Conservation (phyloP, 2,329 filamentous ascomycete species). For the Aspergillus sp. region DNA sequence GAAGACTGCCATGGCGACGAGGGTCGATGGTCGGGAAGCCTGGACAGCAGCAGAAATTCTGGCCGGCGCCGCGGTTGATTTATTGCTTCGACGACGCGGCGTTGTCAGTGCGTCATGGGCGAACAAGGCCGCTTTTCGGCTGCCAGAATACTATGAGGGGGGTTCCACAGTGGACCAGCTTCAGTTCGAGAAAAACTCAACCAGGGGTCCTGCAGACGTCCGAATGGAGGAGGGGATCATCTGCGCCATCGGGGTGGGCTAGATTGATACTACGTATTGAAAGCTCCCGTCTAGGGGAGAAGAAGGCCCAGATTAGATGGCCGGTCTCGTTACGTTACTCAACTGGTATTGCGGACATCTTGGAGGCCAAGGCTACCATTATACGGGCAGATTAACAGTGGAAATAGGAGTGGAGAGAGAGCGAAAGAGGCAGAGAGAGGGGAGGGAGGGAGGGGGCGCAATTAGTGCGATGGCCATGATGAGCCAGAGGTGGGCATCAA, state of each 20-base stretch:
- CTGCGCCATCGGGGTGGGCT: neutral
- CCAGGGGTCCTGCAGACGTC: neutral
- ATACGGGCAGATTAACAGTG: too few species aligned
- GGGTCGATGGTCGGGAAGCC: conserved; percentile 2
- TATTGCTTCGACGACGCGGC: neutral
- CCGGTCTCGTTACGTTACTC: too few species aligned
- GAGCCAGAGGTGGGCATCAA: too few species aligned
- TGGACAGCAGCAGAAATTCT: neutral
- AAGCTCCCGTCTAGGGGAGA: too few species aligned
- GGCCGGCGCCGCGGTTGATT: neutral
- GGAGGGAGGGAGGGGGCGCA: too few species aligned
- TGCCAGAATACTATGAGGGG: neutral
- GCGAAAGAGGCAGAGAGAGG: too few species aligned
- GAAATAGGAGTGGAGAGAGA: too few species aligned
- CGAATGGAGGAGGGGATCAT: neutral
- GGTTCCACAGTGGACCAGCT: neutral
- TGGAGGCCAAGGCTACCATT: too few species aligned
- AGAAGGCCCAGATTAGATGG: too few species aligned
- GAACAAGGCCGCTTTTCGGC: neutral
- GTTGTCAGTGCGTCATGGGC: neutral
- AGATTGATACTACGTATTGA: too few species aligned
- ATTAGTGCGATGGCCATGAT: too few species aligned
- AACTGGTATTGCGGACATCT: too few species aligned
- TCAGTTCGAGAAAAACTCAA: neutral
- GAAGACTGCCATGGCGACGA: conserved; percentile 29